A percentile compares a stretch with the other conserved stretches of the same genome.
These are phyloP conservation scores for Pestalotiopsis sp. DNA, from an alignment of 2,329 filamentous ascomycete species.

Conservation along the genomic window DNA sequence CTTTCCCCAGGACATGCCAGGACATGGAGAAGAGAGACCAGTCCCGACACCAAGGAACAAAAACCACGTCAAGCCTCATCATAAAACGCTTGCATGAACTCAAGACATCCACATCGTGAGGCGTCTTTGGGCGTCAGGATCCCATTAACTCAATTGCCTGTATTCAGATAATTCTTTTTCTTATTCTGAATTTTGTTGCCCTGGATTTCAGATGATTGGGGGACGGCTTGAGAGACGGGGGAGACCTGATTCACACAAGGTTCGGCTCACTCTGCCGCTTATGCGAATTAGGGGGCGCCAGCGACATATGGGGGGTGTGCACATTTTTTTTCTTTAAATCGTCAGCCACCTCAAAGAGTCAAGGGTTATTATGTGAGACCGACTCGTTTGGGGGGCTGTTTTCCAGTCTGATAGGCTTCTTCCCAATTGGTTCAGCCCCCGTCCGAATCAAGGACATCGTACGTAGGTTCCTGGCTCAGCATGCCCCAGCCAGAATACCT, in stretches of 20 bases:
- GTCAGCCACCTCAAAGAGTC: not conserved
- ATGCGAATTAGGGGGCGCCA: not conserved
- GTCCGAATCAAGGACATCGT: not conserved
- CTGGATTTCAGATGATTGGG: not conserved
- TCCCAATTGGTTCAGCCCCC: not conserved
- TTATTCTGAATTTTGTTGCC: not conserved
- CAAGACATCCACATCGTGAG: not conserved
- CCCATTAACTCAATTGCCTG: not conserved
- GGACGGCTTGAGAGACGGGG: not conserved
- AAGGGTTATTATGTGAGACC: not conserved
- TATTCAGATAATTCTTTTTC: not conserved
- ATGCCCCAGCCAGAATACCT: not conserved
- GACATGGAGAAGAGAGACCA: not conserved
- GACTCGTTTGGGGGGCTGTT: not conserved
- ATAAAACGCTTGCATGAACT: not conserved
- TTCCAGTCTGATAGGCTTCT: not conserved
- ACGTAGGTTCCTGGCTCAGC: not conserved
- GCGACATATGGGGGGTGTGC: not conserved
- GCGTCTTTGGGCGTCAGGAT: not conserved
- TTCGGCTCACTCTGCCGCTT: conserved; percentile 1
- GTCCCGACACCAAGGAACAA: not conserved
- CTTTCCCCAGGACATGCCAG: not conserved
- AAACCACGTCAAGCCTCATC: not conserved
- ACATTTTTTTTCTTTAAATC: not conserved
- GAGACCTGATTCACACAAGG: not conserved